Percentiles rank a stretch among this genome's conserved stretches.
phyloP scores from a whole-genome alignment of 768 basidiomycete species.

The Phallus indusiatus region DNA sequence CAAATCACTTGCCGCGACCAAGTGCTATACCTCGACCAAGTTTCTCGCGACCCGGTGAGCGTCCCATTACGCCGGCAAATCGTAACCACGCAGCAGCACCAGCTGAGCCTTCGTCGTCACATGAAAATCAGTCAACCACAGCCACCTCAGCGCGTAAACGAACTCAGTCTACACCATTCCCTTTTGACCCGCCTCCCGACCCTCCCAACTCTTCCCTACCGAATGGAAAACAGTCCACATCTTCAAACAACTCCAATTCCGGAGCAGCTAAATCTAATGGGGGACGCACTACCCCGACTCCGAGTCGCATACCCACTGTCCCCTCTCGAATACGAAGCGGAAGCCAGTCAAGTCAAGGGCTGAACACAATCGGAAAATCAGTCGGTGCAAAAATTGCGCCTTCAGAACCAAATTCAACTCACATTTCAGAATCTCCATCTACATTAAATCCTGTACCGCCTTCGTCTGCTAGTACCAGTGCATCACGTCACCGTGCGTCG shows the following conservation, averaged over 20 bases:
- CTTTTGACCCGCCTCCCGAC: constrained; percentile 42
- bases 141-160: constrained; percentile 20
- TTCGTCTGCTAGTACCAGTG: background rate
- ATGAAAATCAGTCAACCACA: background rate
- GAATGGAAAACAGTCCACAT: constrained; percentile 19
- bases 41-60: constrained; percentile 23
- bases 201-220: constrained; percentile 11
- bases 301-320: constrained; percentile 40
- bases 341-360: constrained; percentile 9
- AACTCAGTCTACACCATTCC: constrained; percentile 24
- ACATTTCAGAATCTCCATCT: background rate
- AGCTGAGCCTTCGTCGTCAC: constrained; percentile 5
- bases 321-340: constrained; percentile 7
- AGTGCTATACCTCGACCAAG: constrained; percentile 42
- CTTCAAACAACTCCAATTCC: constrained; percentile 30
- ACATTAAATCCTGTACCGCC: background rate
- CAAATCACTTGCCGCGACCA: constrained; percentile 23
- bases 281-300: constrained; percentile 24
- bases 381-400: background rate
- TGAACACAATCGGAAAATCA: background rate
- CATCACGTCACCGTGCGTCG: background rate
- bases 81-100: constrained; percentile 15
- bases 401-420: background rate
- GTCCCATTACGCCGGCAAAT: constrained; percentile 13
- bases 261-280: constrained; percentile 23